A percentile compares a stretch with the other conserved stretches of the same genome.
These are phyloP conservation scores for Gnaphalium uliginosum DNA, from an alignment of 129 eudicot genomes.

Conservation along the genomic window DNA sequence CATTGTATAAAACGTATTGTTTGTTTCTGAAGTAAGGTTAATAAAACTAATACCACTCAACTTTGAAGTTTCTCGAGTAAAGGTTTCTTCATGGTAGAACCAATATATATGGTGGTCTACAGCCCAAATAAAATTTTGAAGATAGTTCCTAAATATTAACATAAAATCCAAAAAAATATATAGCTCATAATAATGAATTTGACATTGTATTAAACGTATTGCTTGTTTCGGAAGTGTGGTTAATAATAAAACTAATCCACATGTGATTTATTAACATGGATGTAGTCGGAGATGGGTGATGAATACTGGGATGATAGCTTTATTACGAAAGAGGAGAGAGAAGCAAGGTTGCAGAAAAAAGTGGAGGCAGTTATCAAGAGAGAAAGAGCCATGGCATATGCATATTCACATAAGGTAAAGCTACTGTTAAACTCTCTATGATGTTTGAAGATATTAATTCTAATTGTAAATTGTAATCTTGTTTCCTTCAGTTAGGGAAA, in stretches of 20 bases:
- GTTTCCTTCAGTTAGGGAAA: constrained; percentile 54
- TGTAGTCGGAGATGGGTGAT: constrained; percentile 24
- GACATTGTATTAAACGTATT: not conserved
- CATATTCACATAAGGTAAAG: constrained; percentile 60
- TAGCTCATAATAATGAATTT: not conserved
- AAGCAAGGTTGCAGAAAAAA: constrained; percentile 62
- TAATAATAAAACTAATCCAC: not conserved
- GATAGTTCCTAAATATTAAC: not conserved
- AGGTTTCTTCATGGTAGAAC: not conserved
- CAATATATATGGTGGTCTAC: not conserved
- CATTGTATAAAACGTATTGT: not conserved
- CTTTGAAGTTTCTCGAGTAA: not conserved
- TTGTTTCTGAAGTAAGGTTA: not conserved
- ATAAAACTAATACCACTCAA: not conserved
- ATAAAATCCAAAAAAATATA: not conserved
- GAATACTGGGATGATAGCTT: constrained; percentile 85
- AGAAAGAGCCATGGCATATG: constrained; percentile 92
- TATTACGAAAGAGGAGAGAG: constrained; percentile 77
- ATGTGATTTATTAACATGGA: constrained; percentile 6
- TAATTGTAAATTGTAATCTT: not conserved
- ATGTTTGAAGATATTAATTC: not conserved
- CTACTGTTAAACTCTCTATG: not conserved
- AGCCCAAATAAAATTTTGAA: not conserved
- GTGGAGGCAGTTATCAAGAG: constrained; percentile 72
- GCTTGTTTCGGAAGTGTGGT: not conserved